These are phyloP conservation scores for Talaromyces sp. DNA, from an alignment of 2,329 filamentous ascomycete genomes.

Conservation along the genomic window DNA sequence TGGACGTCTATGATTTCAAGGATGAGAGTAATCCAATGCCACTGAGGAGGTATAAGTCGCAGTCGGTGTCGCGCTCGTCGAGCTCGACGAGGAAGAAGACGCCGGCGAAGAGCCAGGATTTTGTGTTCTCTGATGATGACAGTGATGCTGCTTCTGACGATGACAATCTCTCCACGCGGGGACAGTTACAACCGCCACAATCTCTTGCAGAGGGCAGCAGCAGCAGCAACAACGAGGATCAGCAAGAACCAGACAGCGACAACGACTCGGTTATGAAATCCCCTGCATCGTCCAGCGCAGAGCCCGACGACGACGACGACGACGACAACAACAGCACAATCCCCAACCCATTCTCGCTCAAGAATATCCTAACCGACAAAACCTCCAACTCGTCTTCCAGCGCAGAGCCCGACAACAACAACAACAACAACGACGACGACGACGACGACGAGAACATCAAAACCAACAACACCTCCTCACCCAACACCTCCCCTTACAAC, in stretches of 20 bases:
- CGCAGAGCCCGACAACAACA: not conserved
- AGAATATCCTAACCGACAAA: not conserved
- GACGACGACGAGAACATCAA: not conserved
- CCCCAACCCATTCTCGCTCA: not conserved
- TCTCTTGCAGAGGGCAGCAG: not conserved
- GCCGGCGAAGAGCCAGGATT: not conserved
- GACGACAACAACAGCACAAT: not conserved
- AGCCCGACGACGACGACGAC: no score
- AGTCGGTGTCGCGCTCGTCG: no score
- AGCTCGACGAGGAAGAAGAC: no score
- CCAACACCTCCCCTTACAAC: no score
- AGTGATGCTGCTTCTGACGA: constrained; percentile 1
- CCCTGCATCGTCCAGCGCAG: no score
- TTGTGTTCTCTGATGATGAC: constrained; percentile 1
- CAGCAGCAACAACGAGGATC: not conserved
- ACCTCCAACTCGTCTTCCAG: not conserved
- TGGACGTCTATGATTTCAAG: constrained; percentile 9
- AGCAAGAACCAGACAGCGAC: not conserved
- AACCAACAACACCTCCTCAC: not conserved
- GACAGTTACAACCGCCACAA: not conserved
- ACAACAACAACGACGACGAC: not conserved
- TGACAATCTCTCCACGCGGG: not conserved
- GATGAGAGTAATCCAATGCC: not conserved
- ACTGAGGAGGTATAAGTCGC: no score
- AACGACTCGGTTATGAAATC: not conserved